Conservation (phyloP, 2,329 filamentous ascomycete species). For the Aureobasidium sp. region DNA sequence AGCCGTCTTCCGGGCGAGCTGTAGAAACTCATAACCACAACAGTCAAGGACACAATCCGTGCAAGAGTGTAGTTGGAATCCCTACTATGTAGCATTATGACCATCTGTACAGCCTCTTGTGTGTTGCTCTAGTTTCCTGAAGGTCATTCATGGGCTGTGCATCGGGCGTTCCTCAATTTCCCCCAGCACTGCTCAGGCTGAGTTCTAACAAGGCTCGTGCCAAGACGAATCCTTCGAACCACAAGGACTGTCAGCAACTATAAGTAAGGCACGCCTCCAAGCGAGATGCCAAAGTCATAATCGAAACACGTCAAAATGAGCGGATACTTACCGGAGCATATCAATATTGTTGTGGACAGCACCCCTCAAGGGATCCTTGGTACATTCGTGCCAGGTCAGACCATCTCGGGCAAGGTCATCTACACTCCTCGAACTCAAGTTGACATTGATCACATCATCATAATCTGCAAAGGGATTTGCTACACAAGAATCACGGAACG, state of each 20-base stretch:
- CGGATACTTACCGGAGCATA: neutral
- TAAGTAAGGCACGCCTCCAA: neutral
- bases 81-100: neutral
- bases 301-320: neutral
- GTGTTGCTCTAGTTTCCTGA: no score
- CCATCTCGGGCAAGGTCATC: neutral
- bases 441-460: neutral
- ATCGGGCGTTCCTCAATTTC: neutral
- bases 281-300: neutral
- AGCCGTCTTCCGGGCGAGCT: neutral
- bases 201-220: neutral
- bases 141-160: neutral
- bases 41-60: neutral
- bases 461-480: neutral
- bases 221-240: constrained; percentile 9
- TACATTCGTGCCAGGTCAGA: constrained; percentile 2
- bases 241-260: neutral
- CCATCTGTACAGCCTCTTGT: neutral
- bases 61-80: neutral
- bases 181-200: neutral
- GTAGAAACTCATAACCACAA: neutral
- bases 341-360: neutral
- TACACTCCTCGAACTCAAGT: neutral
- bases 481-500: neutral
- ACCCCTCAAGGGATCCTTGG: neutral